These are phyloP conservation scores for Pichia cactophila DNA, from an alignment of 1,139 yeast genomes.

Conservation along the genomic window DNA sequence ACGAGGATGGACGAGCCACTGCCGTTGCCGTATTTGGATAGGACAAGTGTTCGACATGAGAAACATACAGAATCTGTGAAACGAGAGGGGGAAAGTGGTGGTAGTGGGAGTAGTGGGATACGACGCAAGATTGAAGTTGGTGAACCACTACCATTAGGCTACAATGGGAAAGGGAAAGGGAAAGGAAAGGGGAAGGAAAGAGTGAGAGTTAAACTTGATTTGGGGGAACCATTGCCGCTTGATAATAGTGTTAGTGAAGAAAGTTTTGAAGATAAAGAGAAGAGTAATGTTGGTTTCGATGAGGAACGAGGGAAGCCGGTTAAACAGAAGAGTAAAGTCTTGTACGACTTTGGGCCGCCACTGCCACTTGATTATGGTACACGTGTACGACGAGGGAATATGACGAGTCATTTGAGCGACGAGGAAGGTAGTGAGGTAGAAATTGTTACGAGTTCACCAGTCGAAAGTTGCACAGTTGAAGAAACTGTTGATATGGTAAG, in stretches of 20 bases:
- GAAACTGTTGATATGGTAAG: too few species aligned
- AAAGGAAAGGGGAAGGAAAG: neutral
- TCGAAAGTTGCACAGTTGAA: too few species aligned
- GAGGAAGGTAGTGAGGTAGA: too few species aligned
- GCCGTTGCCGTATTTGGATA: neutral
- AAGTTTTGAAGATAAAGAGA: neutral
- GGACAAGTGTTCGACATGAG: neutral
- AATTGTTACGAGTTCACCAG: too few species aligned
- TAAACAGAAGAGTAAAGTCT: neutral
- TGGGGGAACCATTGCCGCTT: conserved; percentile 10
- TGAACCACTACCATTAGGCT: conserved; percentile 12
- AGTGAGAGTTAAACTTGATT: neutral
- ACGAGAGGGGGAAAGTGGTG: neutral
- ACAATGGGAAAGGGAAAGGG: neutral
- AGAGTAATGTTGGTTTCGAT: neutral
- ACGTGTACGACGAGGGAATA: neutral
- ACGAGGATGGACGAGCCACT: neutral
- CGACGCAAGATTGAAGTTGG: conserved; percentile 7
- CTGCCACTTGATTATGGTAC: neutral
- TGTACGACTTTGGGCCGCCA: neutral
- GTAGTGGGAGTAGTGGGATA: neutral
- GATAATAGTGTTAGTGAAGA: neutral
- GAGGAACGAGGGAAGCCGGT: neutral
- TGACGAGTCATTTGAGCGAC: neutral
- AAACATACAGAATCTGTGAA: neutral